These are phyloP conservation scores for Blastobotrys aristatus DNA, from an alignment of 1,139 yeast species.

Conservation along the genomic window DNA sequence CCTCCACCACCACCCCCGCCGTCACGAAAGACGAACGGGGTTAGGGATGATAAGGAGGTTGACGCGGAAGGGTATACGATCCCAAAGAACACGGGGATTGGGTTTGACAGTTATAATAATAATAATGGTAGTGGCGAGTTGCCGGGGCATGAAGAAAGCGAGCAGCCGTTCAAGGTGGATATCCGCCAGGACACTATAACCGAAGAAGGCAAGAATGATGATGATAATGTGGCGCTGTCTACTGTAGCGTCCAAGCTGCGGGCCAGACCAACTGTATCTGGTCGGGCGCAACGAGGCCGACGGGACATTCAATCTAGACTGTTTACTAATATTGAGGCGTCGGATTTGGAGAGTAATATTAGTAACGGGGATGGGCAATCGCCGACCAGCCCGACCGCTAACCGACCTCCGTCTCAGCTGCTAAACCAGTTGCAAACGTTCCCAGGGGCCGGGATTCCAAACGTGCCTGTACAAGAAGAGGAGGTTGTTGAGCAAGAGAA, in stretches of 20 bases:
- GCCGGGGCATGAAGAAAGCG: constrained; percentile 17
- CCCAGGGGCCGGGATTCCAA: constrained; percentile 10
- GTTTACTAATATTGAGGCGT: constrained; percentile 46
- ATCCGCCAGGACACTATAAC: constrained; percentile 33
- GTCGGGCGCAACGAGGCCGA: constrained; percentile 35
- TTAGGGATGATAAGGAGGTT: constrained; percentile 1
- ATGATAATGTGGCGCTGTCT: constrained; percentile 31
- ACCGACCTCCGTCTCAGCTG: constrained; percentile 14
- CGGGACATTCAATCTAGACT: constrained; percentile 50
- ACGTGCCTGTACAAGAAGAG: neutral
- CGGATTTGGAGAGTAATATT: constrained; percentile 20
- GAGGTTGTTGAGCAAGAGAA: neutral
- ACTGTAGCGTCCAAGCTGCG: constrained; percentile 31
- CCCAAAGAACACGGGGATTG: constrained; percentile 10
- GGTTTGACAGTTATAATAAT: constrained; percentile 3
- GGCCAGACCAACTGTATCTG: constrained; percentile 30
- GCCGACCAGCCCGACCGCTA: neutral
- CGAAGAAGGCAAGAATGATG: constrained; percentile 31
- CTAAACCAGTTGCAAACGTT: constrained; percentile 24
- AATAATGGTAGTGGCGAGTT: neutral
- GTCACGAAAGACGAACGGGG: constrained; percentile 47
- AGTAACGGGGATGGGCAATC: neutral
- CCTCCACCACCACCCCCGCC: constrained; percentile 61
- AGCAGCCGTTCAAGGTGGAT: constrained; percentile 27
- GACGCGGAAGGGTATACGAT: constrained; percentile 10